Base-by-base conservation (phyloP, 495 filamentous ascomycete species). In the Penicillium taxi region DNA sequence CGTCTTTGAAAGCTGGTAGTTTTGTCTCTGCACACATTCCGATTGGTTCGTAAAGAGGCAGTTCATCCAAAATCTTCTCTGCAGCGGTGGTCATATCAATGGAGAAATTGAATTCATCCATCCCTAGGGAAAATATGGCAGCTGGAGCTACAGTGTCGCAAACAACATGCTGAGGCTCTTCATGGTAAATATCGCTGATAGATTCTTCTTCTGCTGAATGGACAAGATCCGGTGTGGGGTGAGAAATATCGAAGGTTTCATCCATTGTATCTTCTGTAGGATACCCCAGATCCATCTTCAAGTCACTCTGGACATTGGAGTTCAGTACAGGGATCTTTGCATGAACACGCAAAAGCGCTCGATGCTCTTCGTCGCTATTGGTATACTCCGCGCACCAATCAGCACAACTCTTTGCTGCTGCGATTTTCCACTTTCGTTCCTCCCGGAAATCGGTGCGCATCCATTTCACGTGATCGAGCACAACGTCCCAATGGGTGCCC, bases 361-460 rank as follows among this genome's bases (percentile, higher is more conserved):
- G 77, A 33, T 82, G 75, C 38, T 80, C 77, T 6, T 63, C 54
- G 21, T 64, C 68, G 29, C 78, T 73, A 30, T 73, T 68, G 24
- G 86, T 72, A 72, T 81, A 96, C 48, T 87, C 80, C 1, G 82
- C 82, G 60, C 89, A 96, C 53, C 78, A 79, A 39, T 80, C 66
- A 3, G 87, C 88, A 27, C 88, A 69, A 34, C 79, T 81, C 35
- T 75, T 77, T 2, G 88, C 87, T 26, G 81, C 74, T 32, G 84
- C 77, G 42, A 80, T 77, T 58, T 96, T 96, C 86, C 86, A 95
- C 55, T 93, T 94, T 18, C 85, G 66, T 58, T 98, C 91, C 61
- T 94, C 85, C 20, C 82, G 72, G 50, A 96, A 96, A 64, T 98
- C 91, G 2, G 86, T 94, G 24, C 86, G 75, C 79, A 98, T 86